Evolutionary conservation across 2,329 filamentous ascomycete species (phyloP), one percentile per base, ranked within the genome.

Genomic region (Cryphonectria parasitica): DNA sequence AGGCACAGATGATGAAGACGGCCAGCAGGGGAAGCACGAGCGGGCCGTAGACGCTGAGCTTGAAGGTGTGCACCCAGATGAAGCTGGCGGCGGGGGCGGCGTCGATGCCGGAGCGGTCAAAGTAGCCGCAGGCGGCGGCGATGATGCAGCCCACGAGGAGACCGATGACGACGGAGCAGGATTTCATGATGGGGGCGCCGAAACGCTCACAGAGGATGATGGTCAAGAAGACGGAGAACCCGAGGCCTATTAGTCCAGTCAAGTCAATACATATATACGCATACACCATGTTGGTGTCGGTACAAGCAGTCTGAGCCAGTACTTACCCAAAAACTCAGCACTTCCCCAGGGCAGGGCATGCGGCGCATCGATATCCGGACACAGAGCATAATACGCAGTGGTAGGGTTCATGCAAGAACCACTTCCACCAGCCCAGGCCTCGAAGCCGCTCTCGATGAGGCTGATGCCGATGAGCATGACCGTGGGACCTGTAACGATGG

Each of bases 151-250:
- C 93, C 1, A 91, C 78, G 3, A 94, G 85, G 6, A 95, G 84
- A 19, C 93, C 92, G 69, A 94, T 84, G 58, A 95, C 88, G 43
- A 95, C 92, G 41, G 90, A 90, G 10, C 89, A 91, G 2, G 90
- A 92, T 78, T 95, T 95, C 91, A 96, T 95, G 74, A 96, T 91
- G 0, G 93, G 93, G 0, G 92, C 87, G 1, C 93, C 93, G 75
- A 95, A 94, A 15, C 92, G 88, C 79, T 96, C 93, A 78, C 91
- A 93, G 17, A 95, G 78, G 72, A 96, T 90, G 77, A 96, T 95
- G 39, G 91, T 92, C 61, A 91, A 75, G 77, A 95, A 95, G 49
- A 95, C 93, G 61, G 89, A 89, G 82, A 96, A 95, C 0, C 93
- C 93, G 1, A 96, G 86, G 17, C 86, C 79, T 78, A 45, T 34